These are phyloP conservation scores for Aspergillus saccharolyticus DNA, from an alignment of 495 filamentous ascomycete species.

Conservation along the genomic window DNA sequence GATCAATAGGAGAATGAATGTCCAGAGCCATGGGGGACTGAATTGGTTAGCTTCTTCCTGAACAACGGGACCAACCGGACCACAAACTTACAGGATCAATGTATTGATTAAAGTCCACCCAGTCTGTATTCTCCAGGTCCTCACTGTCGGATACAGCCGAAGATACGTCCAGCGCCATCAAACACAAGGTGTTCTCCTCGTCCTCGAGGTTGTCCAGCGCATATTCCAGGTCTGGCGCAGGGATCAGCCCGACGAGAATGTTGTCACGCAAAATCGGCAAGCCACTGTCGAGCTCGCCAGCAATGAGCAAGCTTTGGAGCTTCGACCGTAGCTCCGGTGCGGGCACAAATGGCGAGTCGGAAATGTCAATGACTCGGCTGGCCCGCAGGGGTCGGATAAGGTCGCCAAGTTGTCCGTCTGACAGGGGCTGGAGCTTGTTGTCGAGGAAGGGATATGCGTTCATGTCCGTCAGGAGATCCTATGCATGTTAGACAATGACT, in stretches of 20 bases:
- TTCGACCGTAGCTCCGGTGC: conserved; percentile 72
- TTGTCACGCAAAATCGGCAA: conserved; percentile 77
- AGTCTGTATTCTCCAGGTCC: conserved; percentile 37
- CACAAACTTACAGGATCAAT: conserved; percentile 81
- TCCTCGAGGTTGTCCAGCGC: conserved; percentile 76
- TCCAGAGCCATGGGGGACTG: conserved; percentile 82
- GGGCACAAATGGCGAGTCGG: conserved; percentile 66
- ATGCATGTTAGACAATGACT: conserved; percentile 17
- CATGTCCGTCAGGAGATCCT: conserved; percentile 92
- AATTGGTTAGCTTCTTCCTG: conserved; percentile 1
- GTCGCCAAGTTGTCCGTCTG: conserved; percentile 78
- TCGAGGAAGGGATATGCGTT: conserved; percentile 95
- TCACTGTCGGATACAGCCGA: conserved; percentile 52
- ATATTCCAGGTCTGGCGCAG: conserved; percentile 91
- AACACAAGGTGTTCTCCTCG: conserved; percentile 66
- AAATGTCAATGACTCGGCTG: conserved; percentile 83
- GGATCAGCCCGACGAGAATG: conserved; percentile 84
- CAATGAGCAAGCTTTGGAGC: conserved; percentile 72
- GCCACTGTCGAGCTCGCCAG: conserved; percentile 88
- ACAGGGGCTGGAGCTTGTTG: conserved; percentile 85
- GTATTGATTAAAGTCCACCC: conserved; percentile 74
- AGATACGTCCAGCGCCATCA: conserved; percentile 66
- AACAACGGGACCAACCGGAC: neutral
- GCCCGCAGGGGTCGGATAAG: conserved; percentile 71
- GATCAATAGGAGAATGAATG: conserved; percentile 83